Base-by-base conservation (phyloP, 2,329 filamentous ascomycete species). In the Pyrenochaeta sp. region DNA sequence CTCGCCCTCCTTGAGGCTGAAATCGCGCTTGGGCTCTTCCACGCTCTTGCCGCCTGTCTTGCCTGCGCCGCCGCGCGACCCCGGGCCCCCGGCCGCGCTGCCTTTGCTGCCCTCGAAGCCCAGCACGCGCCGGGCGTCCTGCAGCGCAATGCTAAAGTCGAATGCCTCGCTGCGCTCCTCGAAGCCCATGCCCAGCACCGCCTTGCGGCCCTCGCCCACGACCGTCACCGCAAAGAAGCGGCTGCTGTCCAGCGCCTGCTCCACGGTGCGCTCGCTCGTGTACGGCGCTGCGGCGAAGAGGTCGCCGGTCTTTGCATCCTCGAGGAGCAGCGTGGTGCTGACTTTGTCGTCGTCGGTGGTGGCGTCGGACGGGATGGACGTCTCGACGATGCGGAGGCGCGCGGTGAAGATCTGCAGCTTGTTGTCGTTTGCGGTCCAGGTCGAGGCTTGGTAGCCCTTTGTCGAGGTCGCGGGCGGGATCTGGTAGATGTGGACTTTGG, bases 271-370 rank as follows among this genome's bases (percentile, higher is more conserved):
- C 2, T 63, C 68, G 17, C 78, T 74, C 0, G 83, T 85, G 72
- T 95, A 96, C 0, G 91, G 90, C 1, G 88, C 87, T 1, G 89
- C 90, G 31, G 90, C 90, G 70, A 96, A 96, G 15, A 96, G 78
- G 60, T 89, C 82, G 19, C 88, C 89, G 0, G 77, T 84, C 17
- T 78, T 77, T 3, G 85, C 74, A 68, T 96, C 90, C 67, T 96
- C 90, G 32, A 96, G 83, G 19, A 94, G 77, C 51, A 94, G 81
- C 64, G 91, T 89, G 21, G 86, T 83, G 63, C 85, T 87, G 50
- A 92, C 78, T 47, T 78, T 77, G 53, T 84, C 81, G 41, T 74
- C 69, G 36, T 71, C 71, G 34, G 72, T 65, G 39, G 71, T 63
- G 35, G 58, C 54, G 18, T 60, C 40, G 14, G 47, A 51, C n/a